Conservation (phyloP, 139 green algal genomes). For the Raphidocelis subcapitata region DNA sequence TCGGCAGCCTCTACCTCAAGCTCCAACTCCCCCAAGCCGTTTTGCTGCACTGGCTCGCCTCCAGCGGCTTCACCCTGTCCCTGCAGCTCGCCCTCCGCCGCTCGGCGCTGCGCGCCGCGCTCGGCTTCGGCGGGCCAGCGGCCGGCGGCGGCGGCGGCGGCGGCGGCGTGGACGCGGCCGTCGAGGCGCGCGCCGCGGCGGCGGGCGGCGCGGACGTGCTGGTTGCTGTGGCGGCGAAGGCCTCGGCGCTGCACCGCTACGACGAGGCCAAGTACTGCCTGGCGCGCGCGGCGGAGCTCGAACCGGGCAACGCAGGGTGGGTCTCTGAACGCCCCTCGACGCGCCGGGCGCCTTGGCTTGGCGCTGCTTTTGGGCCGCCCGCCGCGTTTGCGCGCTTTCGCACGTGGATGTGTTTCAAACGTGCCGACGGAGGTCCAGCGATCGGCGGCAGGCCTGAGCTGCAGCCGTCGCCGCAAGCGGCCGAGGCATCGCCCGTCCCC, state of each 20-base stretch:
- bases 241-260: constrained; percentile 29
- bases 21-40: constrained; percentile 72
- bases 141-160: not conserved
- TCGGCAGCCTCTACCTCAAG: constrained; percentile 40
- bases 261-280: constrained; percentile 48
- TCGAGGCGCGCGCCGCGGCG: constrained; percentile 13
- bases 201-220: constrained; percentile 39
- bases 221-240: constrained; percentile 52
- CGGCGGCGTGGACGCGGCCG: constrained; percentile 3
- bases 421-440: too few relatives aligned
- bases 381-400: not conserved
- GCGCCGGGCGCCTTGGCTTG: not conserved
- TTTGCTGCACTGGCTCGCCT: constrained; percentile 71
- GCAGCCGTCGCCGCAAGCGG: not conserved
- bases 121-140: constrained; percentile 3
- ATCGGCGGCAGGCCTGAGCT: not conserved
- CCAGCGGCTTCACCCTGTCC: constrained; percentile 47
- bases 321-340: not conserved
- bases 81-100: constrained; percentile 33
- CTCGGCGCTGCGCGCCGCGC: not conserved
- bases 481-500: not conserved
- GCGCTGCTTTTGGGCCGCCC: not conserved
- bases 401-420: not conserved
- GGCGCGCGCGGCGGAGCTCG: constrained; percentile 37
- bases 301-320: constrained; percentile 22